Conservation (phyloP, 1,284 basidiomycete species). For the Agaricales sp. region DNA sequence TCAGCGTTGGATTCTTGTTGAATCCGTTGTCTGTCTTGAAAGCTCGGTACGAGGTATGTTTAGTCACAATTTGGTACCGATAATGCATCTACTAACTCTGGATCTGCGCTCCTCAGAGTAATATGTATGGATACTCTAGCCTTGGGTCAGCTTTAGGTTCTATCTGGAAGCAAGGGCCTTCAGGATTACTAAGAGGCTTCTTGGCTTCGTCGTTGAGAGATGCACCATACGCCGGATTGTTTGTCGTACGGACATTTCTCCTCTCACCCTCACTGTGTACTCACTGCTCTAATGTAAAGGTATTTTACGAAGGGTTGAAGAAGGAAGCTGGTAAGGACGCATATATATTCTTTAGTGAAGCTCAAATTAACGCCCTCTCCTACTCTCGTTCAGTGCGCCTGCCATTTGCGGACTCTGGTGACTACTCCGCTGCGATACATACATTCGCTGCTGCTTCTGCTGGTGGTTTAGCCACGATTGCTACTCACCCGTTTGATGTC, state of each 20-base stretch:
- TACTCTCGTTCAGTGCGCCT: slow-evolving; percentile 21
- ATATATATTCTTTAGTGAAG: slow-evolving; percentile 6
- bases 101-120: slow-evolving; percentile 43
- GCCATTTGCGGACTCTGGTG: slow-evolving; percentile 5
- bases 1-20: slow-evolving; percentile 78
- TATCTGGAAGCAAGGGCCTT: slow-evolving; percentile 64
- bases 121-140: slow-evolving; percentile 66
- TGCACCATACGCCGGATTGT: slow-evolving; percentile 93
- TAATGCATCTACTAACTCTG: slow-evolving; percentile 4
- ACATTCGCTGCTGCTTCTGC: slow-evolving; percentile 62
- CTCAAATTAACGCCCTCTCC: slow-evolving; percentile 13
- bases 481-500: slow-evolving; percentile 86
- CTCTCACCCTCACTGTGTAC: neutral
- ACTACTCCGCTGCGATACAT: slow-evolving; percentile 32
- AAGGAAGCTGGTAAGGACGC: slow-evolving; percentile 44
- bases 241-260: slow-evolving; percentile 37
- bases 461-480: slow-evolving; percentile 71
- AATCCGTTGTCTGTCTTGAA: slow-evolving; percentile 95
- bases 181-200: slow-evolving; percentile 84
- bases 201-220: slow-evolving; percentile 86
- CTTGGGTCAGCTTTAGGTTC: slow-evolving; percentile 51
- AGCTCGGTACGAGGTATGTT: slow-evolving; percentile 82
- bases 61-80: neutral
- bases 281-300: neutral
- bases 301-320: slow-evolving; percentile 85